phyloP scores from a whole-genome alignment of 2,329 filamentous ascomycete genomes.

The Penicillium sp. region DNA sequence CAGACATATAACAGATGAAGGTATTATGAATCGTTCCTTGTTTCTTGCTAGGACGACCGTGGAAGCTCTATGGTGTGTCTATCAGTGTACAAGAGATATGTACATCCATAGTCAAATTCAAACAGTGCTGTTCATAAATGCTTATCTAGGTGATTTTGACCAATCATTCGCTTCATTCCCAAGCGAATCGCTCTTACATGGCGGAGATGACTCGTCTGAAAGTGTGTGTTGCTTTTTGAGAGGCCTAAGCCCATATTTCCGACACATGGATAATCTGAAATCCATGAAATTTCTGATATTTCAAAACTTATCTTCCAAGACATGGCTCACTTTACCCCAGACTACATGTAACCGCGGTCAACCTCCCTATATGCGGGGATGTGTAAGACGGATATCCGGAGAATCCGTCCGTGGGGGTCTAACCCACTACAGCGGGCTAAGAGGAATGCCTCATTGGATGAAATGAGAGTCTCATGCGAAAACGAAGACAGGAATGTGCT shows the following conservation, averaged over 20 bases:
- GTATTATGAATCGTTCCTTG: neutral
- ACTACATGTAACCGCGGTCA: neutral
- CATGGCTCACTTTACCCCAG: conserved; percentile 4
- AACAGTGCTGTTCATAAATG: neutral
- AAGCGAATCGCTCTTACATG: neutral
- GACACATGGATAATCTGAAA: neutral
- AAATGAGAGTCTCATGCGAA: neutral
- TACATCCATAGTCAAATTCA: neutral
- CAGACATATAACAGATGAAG: neutral
- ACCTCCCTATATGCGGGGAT: conserved; percentile 11
- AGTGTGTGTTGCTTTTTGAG: neutral
- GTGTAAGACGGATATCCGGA: conserved; percentile 19
- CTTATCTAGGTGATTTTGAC: neutral
- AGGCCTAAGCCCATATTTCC: neutral
- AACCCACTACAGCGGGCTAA: conserved; percentile 12
- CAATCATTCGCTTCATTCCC: neutral
- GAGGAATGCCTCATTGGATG: neutral
- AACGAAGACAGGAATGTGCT: conserved; percentile 5
- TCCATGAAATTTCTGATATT: neutral
- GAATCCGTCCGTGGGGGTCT: conserved; percentile 18
- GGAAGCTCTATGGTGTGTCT: neutral
- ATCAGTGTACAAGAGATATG: neutral
- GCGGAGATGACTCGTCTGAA: neutral
- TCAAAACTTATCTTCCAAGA: neutral
- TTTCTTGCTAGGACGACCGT: neutral